phyloP scores from a whole-genome alignment of 345 rosid genomes.

The Hibiscus tridactylites region DNA sequence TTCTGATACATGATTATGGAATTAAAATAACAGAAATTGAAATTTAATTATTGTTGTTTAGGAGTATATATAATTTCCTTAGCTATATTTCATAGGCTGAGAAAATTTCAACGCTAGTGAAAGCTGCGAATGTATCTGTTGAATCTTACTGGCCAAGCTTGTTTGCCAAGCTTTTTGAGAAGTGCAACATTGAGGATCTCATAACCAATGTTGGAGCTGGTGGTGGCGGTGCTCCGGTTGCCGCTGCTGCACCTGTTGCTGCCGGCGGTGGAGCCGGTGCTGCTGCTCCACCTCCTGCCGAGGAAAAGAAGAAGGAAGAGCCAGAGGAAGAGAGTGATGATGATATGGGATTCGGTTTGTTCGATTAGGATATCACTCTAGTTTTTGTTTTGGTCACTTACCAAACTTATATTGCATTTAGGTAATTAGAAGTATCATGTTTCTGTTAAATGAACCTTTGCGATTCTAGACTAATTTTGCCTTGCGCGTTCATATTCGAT shows the following conservation, averaged over 20 bases:
- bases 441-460: background rate
- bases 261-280: constrained; percentile 27
- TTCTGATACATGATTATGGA: no score
- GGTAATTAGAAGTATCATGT: background rate
- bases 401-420: background rate
- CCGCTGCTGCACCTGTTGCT: constrained; percentile 36
- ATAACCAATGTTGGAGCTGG: constrained; percentile 66
- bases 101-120: constrained; percentile 51
- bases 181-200: constrained; percentile 56
- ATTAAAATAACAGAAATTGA: no score
- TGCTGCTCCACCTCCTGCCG: constrained; percentile 55
- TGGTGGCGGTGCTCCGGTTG: constrained; percentile 55
- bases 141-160: constrained; percentile 90
- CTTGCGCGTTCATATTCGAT: background rate
- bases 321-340: constrained; percentile 82
- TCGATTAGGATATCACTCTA: constrained; percentile 40
- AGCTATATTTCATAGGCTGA: constrained; percentile 40
- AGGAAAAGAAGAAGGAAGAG: constrained; percentile 76
- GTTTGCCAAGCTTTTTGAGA: constrained; percentile 77
- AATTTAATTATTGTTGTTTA: background rate
- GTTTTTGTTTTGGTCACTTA: background rate
- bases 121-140: constrained; percentile 44
- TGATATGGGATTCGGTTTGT: constrained; percentile 83
- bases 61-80: background rate
- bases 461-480: background rate